phyloP scores from a whole-genome alignment of 2,329 filamentous ascomycete species.

The Ceratocystis cubensis region DNA sequence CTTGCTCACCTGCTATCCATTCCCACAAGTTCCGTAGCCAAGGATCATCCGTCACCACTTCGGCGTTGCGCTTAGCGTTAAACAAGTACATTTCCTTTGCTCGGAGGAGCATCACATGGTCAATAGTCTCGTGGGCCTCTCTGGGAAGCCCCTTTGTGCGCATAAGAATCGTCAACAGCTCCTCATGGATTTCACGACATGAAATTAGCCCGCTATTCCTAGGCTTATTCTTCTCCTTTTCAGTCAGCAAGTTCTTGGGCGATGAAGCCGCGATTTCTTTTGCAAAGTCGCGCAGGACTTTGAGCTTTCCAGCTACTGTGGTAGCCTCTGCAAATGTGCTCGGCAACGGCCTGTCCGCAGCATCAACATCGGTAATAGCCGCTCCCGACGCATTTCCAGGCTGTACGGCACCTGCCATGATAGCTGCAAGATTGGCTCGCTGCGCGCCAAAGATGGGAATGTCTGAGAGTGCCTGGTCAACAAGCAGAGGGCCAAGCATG shows the following conservation, averaged over 20 bases:
- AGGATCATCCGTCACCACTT: conserved; percentile 56
- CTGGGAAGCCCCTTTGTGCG: conserved; percentile 37
- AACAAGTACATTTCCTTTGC: conserved; percentile 52
- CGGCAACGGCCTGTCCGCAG: conserved; percentile 30
- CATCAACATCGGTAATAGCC: conserved; percentile 30
- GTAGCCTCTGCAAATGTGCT: conserved; percentile 32
- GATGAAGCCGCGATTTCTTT: conserved; percentile 12
- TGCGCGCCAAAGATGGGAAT: conserved; percentile 45
- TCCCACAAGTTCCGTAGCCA: conserved; percentile 72
- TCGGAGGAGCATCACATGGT: conserved; percentile 47
- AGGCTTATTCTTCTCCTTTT: conserved; percentile 18
- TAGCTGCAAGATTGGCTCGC: conserved; percentile 32
- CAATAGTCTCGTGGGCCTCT: conserved; percentile 40
- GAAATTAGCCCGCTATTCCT: conserved; percentile 29
- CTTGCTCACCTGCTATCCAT: conserved; percentile 50
- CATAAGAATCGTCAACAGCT: conserved; percentile 36
- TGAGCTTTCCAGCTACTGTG: conserved; percentile 39
- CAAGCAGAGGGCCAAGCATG: conserved; percentile 42
- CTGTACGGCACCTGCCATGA: conserved; percentile 33
- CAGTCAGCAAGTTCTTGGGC: conserved; percentile 12
- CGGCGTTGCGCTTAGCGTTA: conserved; percentile 51
- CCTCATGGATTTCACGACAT: conserved; percentile 47
- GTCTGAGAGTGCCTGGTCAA: conserved; percentile 41
- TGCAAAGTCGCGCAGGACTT: conserved; percentile 33
- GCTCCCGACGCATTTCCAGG: conserved; percentile 2